Base-by-base conservation (phyloP, 495 filamentous ascomycete genomes). In the Penicillium ucsense region DNA sequence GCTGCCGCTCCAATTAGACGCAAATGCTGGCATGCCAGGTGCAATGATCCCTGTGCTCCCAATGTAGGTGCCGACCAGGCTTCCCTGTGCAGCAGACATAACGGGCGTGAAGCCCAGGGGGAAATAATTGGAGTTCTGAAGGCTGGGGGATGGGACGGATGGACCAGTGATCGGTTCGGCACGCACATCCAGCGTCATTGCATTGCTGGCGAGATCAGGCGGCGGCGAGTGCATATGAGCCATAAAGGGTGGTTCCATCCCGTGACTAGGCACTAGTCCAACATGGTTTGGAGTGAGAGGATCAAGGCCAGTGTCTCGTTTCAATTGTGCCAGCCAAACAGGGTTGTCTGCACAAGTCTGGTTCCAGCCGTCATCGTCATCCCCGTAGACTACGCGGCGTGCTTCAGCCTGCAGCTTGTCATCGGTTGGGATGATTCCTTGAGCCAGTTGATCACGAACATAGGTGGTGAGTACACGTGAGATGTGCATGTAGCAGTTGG, bases 291-390 rank as follows among this genome's bases (percentile, higher is more conserved):
- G 55, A 11, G 58, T 60, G 20, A 59, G 49, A 6, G 50, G 44
- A 9, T 65, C 54, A 41, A 86, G 67, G 6, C 81, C 81, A 35
- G 68, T 70, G 51, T 82, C 76, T 4, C 80, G 78, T 59, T 87
- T 87, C 57, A 87, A 76, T 35, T 82, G 68, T 48, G 76, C 74
- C 6, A 88, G 67, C 79, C 82, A 84, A 2, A 73, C 59, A 3
- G 67, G 65, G 47, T 88, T 82, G 52, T 88, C 84, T 5, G 83
- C 79, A 20, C 77, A 80, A 0, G 83, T 86, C 59, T 85, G 83
- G 47, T 86, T 85, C 81, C 82, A 88, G 12, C 72, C 71, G 50
- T 86, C 84, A 49, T 86, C 84, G 46, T 83, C 78, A 39, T 60
- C 71, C 11, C 77, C 78, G 59, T 83, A 86, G 48, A 86, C 77